A percentile compares a stretch with the other conserved stretches of the same genome.
phyloP scores from a whole-genome alignment of 441 rosid genomes.

The Euphorbia celastroides region DNA sequence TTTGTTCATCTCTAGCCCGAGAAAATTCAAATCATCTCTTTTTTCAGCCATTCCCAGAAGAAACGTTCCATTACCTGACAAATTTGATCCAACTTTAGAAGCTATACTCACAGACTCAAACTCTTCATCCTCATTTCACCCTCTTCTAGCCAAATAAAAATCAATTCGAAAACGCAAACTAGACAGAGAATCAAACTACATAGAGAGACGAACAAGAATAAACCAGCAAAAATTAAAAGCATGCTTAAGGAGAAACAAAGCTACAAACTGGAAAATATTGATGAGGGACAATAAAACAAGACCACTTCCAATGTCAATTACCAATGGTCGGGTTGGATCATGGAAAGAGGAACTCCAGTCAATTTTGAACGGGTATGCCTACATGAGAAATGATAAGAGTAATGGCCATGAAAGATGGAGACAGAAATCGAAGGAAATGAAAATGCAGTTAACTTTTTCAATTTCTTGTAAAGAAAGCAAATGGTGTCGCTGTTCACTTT shows the following conservation, averaged over 20 bases:
- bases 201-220: neutral
- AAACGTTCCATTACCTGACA: conserved; percentile 60
- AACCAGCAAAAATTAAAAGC: neutral
- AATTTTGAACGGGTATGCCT: conserved; percentile 57
- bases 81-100: conserved; percentile 15
- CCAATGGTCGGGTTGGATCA: conserved; percentile 48
- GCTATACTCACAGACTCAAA: conserved; percentile 2
- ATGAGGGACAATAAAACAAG: conserved; percentile 15
- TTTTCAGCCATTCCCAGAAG: conserved; percentile 57
- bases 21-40: conserved; percentile 56
- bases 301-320: conserved; percentile 77
- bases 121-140: neutral
- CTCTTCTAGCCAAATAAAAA: conserved; percentile 7
- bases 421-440: no score
- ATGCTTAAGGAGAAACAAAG: neutral
- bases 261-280: neutral
- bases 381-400: conserved; percentile 25
- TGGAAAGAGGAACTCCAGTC: conserved; percentile 46
- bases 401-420: neutral
- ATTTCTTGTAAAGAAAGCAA: neutral
- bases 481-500: conserved; percentile 14
- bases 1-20: conserved; percentile 61
- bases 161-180: neutral
- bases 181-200: neutral
- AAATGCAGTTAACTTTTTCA: no score